Conservation (phyloP, 257 asterid species). For the Salvia rosmarinus region DNA sequence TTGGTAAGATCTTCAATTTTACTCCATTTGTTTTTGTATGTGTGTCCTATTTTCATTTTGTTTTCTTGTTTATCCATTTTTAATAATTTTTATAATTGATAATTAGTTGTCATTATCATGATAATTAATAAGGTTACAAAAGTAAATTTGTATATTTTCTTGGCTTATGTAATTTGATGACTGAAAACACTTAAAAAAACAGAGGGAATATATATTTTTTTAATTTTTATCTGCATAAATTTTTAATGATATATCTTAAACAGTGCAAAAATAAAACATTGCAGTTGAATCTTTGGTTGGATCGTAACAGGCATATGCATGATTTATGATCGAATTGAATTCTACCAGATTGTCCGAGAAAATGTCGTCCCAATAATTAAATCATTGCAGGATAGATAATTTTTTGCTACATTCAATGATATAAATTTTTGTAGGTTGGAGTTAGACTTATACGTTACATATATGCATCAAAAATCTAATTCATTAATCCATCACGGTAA, state of each 20-base stretch:
- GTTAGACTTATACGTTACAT: slow-evolving; percentile 18
- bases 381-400: neutral
- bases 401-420: slow-evolving; percentile 19
- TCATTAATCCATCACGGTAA: neutral
- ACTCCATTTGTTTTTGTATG: neutral
- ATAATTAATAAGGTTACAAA: too few relatives aligned
- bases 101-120: too few relatives aligned
- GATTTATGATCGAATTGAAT: neutral
- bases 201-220: too few relatives aligned
- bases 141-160: too few relatives aligned
- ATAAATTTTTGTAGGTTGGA: slow-evolving; percentile 28
- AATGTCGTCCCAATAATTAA: neutral
- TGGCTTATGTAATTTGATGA: too few relatives aligned
- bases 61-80: too few relatives aligned
- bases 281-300: neutral
- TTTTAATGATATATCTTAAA: neutral
- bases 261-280: neutral
- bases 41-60: too few relatives aligned
- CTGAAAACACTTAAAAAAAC: too few relatives aligned
- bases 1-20: slow-evolving; percentile 42
- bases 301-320: neutral
- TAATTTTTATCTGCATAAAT: too few relatives aligned
- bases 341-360: neutral
- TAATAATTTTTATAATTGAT: too few relatives aligned
- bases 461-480: neutral